phyloP scores from a whole-genome alignment of 2,329 filamentous ascomycete species.

The Monilinia polystroma region DNA sequence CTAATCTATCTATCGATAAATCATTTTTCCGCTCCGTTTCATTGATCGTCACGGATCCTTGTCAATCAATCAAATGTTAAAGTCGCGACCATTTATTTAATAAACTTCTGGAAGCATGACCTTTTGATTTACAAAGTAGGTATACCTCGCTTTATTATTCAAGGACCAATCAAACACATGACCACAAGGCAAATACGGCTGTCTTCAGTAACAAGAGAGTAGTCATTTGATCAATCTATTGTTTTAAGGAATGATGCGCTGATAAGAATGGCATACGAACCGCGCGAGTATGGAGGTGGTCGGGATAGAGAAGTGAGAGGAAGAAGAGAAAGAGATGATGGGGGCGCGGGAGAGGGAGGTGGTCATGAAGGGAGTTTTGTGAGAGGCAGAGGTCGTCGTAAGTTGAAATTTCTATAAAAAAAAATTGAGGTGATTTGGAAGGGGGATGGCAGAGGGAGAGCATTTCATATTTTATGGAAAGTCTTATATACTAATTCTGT shows the following conservation, averaged over 20 bases:
- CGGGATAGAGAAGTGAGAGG: conserved; percentile 26
- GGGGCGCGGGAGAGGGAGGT: conserved; percentile 22
- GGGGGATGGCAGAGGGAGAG: no score
- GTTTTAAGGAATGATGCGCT: conserved; percentile 26
- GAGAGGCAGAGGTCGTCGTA: conserved; percentile 39
- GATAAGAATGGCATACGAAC: conserved; percentile 40
- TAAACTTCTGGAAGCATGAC: conserved; percentile 15
- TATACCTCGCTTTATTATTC: neutral
- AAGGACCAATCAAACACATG: conserved; percentile 11
- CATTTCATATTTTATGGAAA: neutral
- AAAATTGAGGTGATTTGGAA: no score
- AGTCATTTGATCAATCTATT: conserved; percentile 14
- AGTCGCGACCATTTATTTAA: conserved; percentile 4
- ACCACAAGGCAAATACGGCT: neutral
- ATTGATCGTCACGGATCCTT: neutral
- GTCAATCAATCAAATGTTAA: conserved; percentile 12
- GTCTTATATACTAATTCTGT: conserved; percentile 1
- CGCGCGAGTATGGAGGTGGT: conserved; percentile 39
- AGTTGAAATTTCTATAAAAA: conserved; percentile 26
- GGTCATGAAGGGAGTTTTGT: conserved; percentile 21
- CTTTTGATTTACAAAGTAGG: neutral
- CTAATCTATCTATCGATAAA: neutral
- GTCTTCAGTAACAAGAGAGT: conserved; percentile 4
- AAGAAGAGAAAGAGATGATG: conserved; percentile 19
- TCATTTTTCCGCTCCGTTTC: conserved; percentile 9